A percentile compares a stretch with the other conserved stretches of the same genome.
Conservation (phyloP, 73 alveolate species). For the Halteria grandinella region DNA sequence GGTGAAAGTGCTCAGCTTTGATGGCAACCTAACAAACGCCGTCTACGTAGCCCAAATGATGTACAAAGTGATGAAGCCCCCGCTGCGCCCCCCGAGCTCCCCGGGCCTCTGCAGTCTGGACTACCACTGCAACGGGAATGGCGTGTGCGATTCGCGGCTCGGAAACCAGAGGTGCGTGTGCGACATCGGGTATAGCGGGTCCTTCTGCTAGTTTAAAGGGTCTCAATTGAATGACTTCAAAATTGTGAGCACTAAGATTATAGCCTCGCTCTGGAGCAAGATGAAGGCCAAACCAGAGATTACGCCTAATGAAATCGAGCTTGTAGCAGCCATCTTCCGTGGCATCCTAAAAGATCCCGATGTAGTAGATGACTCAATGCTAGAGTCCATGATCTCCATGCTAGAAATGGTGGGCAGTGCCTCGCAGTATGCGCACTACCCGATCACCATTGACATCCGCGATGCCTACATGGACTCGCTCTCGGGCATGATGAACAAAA, state of each 20-base stretch:
- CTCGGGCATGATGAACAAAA: not conserved
- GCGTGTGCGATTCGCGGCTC: conserved; percentile 5
- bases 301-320: conserved; percentile 22
- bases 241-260: not conserved
- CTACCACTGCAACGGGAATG: conserved; percentile 45
- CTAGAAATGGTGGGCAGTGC: conserved; percentile 12
- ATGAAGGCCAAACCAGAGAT: not conserved
- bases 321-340: conserved; percentile 9
- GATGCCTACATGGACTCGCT: conserved; percentile 3
- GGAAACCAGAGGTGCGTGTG: conserved; percentile 43
- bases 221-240: conserved; percentile 2
- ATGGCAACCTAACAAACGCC: conserved; percentile 7
- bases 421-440: conserved; percentile 34
- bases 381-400: not conserved
- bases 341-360: conserved; percentile 53
- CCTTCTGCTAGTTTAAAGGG: conserved; percentile 36
- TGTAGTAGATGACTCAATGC: not conserved
- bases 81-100: conserved; percentile 16
- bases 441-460: not conserved
- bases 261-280: not conserved
- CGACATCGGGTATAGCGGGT: conserved; percentile 31
- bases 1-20: not conserved
- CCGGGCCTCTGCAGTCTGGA: conserved; percentile 50
- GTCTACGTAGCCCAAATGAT: conserved; percentile 20
- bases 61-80: conserved; percentile 19